Evolutionary conservation across 1,139 yeast species (phyloP).

Genomic region (Yamadazyma oceani): DNA sequence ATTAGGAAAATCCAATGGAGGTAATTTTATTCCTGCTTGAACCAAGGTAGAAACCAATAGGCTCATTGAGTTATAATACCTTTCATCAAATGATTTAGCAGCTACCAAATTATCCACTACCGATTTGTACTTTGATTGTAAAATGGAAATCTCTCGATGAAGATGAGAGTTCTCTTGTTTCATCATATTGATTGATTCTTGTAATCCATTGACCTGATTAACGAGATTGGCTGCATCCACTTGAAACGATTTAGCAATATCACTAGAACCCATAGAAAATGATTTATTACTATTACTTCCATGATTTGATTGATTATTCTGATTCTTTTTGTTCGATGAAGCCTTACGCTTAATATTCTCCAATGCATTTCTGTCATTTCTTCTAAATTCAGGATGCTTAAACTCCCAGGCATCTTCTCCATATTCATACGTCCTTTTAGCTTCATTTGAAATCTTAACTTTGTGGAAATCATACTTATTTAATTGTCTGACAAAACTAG

Average conservation of each 20-base stretch:
- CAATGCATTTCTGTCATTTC: conserved; percentile 66
- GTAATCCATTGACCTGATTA: conserved; percentile 23
- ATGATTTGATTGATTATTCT: conserved; percentile 7
- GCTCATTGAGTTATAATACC: conserved; percentile 52
- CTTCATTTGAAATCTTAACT: conserved; percentile 64
- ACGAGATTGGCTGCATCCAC: conserved; percentile 5
- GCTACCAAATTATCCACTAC: conserved; percentile 61
- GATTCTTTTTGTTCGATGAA: conserved; percentile 52
- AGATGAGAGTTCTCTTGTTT: conserved; percentile 42
- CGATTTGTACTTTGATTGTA: conserved; percentile 61
- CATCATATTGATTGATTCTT: conserved; percentile 44
- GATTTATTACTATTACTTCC: conserved; percentile 4
- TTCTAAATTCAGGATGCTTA: conserved; percentile 82
- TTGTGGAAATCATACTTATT: conserved; percentile 97
- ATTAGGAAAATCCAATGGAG: conserved; percentile 57
- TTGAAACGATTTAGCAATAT: not conserved
- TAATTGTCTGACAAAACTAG: conserved; percentile 90
- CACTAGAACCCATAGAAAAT: conserved; percentile 1
- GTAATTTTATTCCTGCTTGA: conserved; percentile 66
- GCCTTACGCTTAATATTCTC: conserved; percentile 82
- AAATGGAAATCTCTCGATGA: conserved; percentile 42
- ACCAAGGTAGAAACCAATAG: conserved; percentile 47
- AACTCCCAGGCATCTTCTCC: conserved; percentile 94
- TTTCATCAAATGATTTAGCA: conserved; percentile 55
- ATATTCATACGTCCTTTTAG: conserved; percentile 52